Evolutionary conservation across 2,329 filamentous ascomycete genomes (phyloP), one percentile per base, ranked within the genome.

Genomic region (Orbilia ellipsospora): DNA sequence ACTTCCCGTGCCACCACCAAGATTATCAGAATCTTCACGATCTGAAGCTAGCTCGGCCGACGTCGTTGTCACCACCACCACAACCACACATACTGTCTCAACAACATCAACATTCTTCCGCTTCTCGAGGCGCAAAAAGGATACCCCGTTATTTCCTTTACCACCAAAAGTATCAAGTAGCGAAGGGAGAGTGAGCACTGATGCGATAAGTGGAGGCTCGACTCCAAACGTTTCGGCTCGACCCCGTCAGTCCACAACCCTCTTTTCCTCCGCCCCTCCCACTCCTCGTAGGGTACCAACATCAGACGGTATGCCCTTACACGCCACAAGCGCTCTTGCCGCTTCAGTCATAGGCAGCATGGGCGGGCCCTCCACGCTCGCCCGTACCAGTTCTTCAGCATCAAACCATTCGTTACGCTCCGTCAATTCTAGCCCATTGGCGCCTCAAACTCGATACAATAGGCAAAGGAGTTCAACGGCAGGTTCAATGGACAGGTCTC

Each of bases 41-140:
- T 97, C 94, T 28, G 94, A 97, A 82, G 91, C 88, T 52, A 96
- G 92, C 83, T 92, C 90, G 15, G 88, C 86, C 50, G 90, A 94
- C 79, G 87, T 87, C 78, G 85, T 85, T 48, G 83, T 88, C 59
- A 86, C 85, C 57, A 87, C 84, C 77, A 87, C 84, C 55, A 89
- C 86, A 52, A 89, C 88, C 5, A 90, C 89, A 10, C 88, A 91
- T 77, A 88, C 87, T 8, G 84, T 87, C 13, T 85, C 87, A 28
- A 87, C 88, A 4, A 89, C 87, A 42, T 91, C 87, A 20, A 90
- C 90, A 26, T 92, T 97, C 81, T 97, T 97, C 81, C 90, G 89
- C 70, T 85, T 98, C 77, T 88, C 90, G 62, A 87, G 93, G 77
- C 91, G 89, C 80, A 90, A 89, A 80, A 93, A 91, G 80, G 89